Percentiles rank a stretch among this genome's conserved stretches.
These are phyloP conservation scores for Globisporangium sylvaticum DNA, from an alignment of 352 stramenopile species.

Conservation along the genomic window DNA sequence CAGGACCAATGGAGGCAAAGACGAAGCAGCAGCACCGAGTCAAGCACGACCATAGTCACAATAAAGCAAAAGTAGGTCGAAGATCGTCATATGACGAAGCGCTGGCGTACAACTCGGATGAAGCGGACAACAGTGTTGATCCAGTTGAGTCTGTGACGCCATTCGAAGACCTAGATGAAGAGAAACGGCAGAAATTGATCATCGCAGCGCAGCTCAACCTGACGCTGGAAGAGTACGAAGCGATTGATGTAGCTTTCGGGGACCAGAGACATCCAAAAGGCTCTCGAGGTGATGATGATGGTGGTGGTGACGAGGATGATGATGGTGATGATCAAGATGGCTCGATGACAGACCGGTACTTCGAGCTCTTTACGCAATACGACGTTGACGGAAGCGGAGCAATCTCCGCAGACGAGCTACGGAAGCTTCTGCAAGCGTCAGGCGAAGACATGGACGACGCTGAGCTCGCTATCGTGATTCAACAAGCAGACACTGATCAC, in stretches of 20 bases:
- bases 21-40: background rate
- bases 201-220: constrained; percentile 65
- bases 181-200: constrained; percentile 34
- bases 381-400: constrained; percentile 75
- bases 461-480: constrained; percentile 60
- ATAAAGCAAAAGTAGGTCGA: background rate
- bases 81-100: constrained; percentile 24
- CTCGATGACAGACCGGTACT: constrained; percentile 48
- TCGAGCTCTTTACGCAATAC: constrained; percentile 60
- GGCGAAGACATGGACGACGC: constrained; percentile 77
- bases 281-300: constrained; percentile 10
- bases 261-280: background rate
- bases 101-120: constrained; percentile 35
- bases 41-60: constrained; percentile 5
- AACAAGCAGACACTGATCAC: constrained; percentile 62
- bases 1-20: constrained; percentile 14
- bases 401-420: constrained; percentile 71
- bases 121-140: constrained; percentile 7
- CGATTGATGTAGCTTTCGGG: constrained; percentile 56
- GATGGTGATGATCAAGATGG: constrained; percentile 15
- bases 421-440: constrained; percentile 42
- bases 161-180: constrained; percentile 50
- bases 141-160: constrained; percentile 8
- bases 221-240: constrained; percentile 65
- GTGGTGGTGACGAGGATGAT: constrained; percentile 1